A percentile compares a stretch with the other conserved stretches of the same genome.
Conservation (phyloP, 2,329 filamentous ascomycete species). For the Basipetospora chlamydospora region DNA sequence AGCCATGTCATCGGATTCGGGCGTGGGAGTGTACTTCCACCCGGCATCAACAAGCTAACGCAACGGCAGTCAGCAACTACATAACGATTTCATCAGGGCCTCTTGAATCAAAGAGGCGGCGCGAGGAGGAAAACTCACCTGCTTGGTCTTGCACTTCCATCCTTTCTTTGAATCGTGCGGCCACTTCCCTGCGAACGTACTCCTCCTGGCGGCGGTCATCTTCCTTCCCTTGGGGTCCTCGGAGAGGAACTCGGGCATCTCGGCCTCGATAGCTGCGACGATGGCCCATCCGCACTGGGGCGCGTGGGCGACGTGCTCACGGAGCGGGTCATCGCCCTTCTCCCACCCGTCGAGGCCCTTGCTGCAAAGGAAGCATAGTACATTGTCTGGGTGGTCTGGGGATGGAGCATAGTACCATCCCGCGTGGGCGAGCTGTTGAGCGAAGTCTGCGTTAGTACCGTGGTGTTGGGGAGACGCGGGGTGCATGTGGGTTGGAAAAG, state of each 20-base stretch:
- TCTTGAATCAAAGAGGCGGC: too few species aligned
- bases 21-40: constrained; percentile 82
- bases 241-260: constrained; percentile 45
- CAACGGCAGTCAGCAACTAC: too few species aligned
- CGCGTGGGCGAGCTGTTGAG: constrained; percentile 62
- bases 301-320: constrained; percentile 75
- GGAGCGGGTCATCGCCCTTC: constrained; percentile 63
- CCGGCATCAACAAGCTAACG: constrained; percentile 71
- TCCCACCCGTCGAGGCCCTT: constrained; percentile 89
- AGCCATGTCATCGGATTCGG: constrained; percentile 75
- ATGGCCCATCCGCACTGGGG: constrained; percentile 79
- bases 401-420: constrained; percentile 83
- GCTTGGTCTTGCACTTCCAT: constrained; percentile 80
- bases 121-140: constrained; percentile 38
- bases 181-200: constrained; percentile 77
- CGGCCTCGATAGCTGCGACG: constrained; percentile 46
- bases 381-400: constrained; percentile 67
- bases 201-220: constrained; percentile 63
- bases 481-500: constrained; percentile 5
- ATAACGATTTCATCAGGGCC: too few species aligned
- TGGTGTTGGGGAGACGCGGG: constrained; percentile 2
- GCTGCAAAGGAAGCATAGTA: constrained; percentile 74
- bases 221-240: constrained; percentile 59
- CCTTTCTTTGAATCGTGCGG: constrained; percentile 78
- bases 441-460: constrained; percentile 6